These are phyloP conservation scores for Microbotryum violaceum DNA, from an alignment of 1,284 basidiomycete genomes.

Conservation along the genomic window DNA sequence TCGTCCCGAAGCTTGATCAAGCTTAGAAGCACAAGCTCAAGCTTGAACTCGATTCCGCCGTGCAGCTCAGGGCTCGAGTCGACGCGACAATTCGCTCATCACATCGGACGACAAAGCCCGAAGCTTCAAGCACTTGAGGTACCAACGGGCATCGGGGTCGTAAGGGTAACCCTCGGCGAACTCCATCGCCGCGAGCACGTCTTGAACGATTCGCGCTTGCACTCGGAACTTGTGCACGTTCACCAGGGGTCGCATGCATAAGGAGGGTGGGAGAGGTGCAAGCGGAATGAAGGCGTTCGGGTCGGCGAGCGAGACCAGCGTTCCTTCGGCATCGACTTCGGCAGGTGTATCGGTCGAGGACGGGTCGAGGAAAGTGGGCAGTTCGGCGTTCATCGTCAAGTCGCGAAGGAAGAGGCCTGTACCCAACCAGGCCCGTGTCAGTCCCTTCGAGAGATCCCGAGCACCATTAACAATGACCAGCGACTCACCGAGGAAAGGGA, in stretches of 20 bases:
- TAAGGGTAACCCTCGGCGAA: slow-evolving; percentile 60
- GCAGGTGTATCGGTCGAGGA: slow-evolving; percentile 63
- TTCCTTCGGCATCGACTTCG: slow-evolving; percentile 50
- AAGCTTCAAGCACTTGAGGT: slow-evolving; percentile 63
- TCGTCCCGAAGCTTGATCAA: too few species aligned
- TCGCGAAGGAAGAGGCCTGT: slow-evolving; percentile 66
- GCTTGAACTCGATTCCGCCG: too few species aligned
- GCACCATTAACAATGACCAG: neutral
- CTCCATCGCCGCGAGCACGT: slow-evolving; percentile 68
- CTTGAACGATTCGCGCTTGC: slow-evolving; percentile 67
- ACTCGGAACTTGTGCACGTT: slow-evolving; percentile 79
- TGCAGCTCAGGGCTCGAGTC: too few species aligned
- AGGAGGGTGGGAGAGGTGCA: slow-evolving; percentile 45
- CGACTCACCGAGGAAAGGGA: slow-evolving; percentile 66
- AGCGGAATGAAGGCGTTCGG: slow-evolving; percentile 7
- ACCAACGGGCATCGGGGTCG: slow-evolving; percentile 61
- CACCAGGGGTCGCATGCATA: slow-evolving; percentile 57
- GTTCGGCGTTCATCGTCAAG: slow-evolving; percentile 55
- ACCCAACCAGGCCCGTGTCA: neutral
- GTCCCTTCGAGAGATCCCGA: neutral
- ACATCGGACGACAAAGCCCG: slow-evolving; percentile 1
- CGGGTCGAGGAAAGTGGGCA: slow-evolving; percentile 75
- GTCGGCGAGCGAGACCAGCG: slow-evolving; percentile 8
- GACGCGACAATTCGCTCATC: too few species aligned
- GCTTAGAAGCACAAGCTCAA: too few species aligned